Percentiles rank a stretch among this genome's conserved stretches.
Evolutionary conservation across 2,329 filamentous ascomycete species (phyloP).

Genomic region (Torrubiella hemipterigena): DNA sequence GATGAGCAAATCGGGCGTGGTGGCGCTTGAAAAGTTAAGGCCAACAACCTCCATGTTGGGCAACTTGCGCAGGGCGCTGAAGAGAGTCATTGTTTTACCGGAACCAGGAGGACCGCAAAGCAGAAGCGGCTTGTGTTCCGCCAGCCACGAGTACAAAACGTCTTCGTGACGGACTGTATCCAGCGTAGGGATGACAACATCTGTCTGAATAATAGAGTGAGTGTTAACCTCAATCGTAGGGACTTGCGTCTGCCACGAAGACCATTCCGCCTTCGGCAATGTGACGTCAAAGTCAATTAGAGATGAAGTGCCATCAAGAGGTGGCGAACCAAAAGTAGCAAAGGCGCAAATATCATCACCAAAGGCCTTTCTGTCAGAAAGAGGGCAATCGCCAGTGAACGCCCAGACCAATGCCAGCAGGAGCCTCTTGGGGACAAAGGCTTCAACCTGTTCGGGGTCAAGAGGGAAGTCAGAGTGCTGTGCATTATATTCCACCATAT

Average conservation of each 20-base stretch:
- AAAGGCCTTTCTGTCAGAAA: constrained; percentile 77
- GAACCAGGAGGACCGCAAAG: constrained; percentile 96
- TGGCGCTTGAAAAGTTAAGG: constrained; percentile 98
- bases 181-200: constrained; percentile 94
- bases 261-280: constrained; percentile 80
- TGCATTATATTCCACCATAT: constrained; percentile 89
- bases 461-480: constrained; percentile 91
- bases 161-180: constrained; percentile 97
- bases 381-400: constrained; percentile 85
- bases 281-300: constrained; percentile 93
- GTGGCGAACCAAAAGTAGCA: constrained; percentile 76
- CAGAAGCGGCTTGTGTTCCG: constrained; percentile 92
- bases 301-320: constrained; percentile 64
- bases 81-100: constrained; percentile 99
- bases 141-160: constrained; percentile 98
- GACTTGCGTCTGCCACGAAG: constrained; percentile 87
- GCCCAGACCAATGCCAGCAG: constrained; percentile 91
- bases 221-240: constrained; percentile 95
- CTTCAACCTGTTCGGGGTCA: constrained; percentile 79
- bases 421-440: constrained; percentile 86
- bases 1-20: constrained; percentile 91
- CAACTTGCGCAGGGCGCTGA: constrained; percentile 90
- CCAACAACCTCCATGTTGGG: constrained; percentile 99
- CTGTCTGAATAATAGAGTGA: constrained; percentile 93
- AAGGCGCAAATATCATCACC: constrained; percentile 74